Evolutionary conservation across 495 filamentous ascomycete genomes (phyloP).

Genomic region (Talaromyces proteolyticus): DNA sequence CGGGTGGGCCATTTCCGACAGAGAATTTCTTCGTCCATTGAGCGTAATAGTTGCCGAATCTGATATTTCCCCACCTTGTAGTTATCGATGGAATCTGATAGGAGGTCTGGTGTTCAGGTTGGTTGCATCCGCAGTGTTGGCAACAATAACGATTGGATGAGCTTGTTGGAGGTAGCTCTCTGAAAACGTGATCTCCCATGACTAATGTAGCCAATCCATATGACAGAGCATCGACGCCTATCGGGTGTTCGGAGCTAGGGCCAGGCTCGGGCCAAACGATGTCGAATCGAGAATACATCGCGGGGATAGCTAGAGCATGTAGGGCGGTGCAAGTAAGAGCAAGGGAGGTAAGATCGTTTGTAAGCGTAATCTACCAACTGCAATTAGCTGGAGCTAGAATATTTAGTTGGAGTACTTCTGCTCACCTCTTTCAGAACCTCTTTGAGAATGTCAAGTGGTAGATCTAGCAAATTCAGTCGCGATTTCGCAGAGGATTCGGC

Average conservation of each 20-base stretch:
- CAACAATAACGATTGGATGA: constrained; percentile 13
- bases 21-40: constrained; percentile 86
- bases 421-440: constrained; percentile 83
- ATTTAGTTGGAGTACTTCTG: no score
- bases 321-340: constrained; percentile 82
- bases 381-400: not conserved
- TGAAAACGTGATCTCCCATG: constrained; percentile 70
- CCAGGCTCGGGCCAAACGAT: constrained; percentile 86
- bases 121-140: constrained; percentile 30
- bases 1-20: constrained; percentile 76
- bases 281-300: constrained; percentile 90
- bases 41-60: constrained; percentile 75
- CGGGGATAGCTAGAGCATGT: constrained; percentile 71
- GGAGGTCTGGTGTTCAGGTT: constrained; percentile 11
- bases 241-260: constrained; percentile 55
- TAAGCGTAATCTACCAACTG: constrained; percentile 65
- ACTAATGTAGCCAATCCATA: constrained; percentile 85
- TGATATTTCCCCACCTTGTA: constrained; percentile 14
- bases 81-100: constrained; percentile 9
- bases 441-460: constrained; percentile 82
- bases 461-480: constrained; percentile 59
- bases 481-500: not conserved
- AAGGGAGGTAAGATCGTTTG: constrained; percentile 80
- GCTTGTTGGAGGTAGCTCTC: constrained; percentile 17
- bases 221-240: constrained; percentile 84